Base-by-base conservation (phyloP, 1,139 yeast genomes). In the Hyphopichia wangnamkhiaoensis region DNA sequence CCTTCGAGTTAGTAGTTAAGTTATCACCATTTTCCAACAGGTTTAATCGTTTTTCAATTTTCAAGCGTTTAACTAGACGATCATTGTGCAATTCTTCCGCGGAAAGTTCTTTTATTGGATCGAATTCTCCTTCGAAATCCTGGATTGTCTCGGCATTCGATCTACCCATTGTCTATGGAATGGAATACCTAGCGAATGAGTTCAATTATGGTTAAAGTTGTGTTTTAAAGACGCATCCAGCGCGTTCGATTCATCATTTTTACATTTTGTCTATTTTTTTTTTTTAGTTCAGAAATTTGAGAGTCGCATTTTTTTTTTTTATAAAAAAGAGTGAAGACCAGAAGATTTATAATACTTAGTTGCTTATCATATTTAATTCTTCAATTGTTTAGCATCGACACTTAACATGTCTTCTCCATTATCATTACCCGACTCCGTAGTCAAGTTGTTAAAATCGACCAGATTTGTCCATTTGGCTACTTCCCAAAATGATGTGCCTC, bases 381-480 rank as follows among this genome's bases (percentile, higher is more conserved):
- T n/a, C n/a, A n/a, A n/a, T n/a, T n/a, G n/a, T n/a, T n/a, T n/a
- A n/a, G n/a, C n/a, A n/a, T n/a, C n/a, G n/a, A n/a, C n/a, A 19
- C 25, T 31, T 21, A 9, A 16, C 13, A 35, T 35, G 34, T 30
- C 34, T 14, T 34, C 35, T 21, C 30, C 35, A 31, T 36, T 37
- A 23, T 50, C 73, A 46, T 62, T 82, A 20, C 89, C 91, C 10
- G 74, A 71, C 4, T 68, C 76, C n/a, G 84, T 83, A 12, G 59
- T 72, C 31, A 64, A 65, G 9, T 62, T 84, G 27, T 66, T 84
- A 31, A 70, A 78, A 42, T 70, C 77, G 8, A 82, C 86, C 14
- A 73, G 83, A 45, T 83, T 82, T 59, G 78, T 90, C 32, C 97
- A 90, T 59, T 71, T 90, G 38, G 96, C 91, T 7, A 90, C 97